phyloP scores from a whole-genome alignment of 768 basidiomycete genomes.

The Cystofilobasidium bisporidii region DNA sequence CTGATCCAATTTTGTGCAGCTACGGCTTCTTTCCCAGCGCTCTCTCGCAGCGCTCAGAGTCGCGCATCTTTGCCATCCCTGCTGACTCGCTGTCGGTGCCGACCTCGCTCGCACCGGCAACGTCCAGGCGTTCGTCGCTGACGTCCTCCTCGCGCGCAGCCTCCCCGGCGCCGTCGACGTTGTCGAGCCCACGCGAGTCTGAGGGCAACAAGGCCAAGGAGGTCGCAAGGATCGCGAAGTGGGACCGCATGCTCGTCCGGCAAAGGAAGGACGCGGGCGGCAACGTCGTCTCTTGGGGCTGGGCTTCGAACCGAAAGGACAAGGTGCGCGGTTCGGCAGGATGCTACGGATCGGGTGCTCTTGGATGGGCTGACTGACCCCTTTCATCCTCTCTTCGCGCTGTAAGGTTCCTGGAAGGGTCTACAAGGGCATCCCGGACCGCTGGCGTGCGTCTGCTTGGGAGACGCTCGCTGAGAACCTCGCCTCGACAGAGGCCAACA shows the following conservation, averaged over 20 bases:
- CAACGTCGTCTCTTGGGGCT: constrained; percentile 63
- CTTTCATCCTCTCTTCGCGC: neutral
- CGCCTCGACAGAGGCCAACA: constrained; percentile 27
- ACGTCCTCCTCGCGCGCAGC: constrained; percentile 30
- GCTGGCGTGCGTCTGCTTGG: constrained; percentile 92
- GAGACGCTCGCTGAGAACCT: constrained; percentile 56
- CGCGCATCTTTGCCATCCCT: constrained; percentile 62
- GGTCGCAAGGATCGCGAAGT: constrained; percentile 68
- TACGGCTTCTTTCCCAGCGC: constrained; percentile 82
- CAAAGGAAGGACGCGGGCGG: constrained; percentile 61
- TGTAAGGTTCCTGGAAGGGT: constrained; percentile 51
- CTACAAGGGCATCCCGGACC: constrained; percentile 93
- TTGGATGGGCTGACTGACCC: constrained; percentile 4
- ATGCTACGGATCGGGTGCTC: too few relatives aligned
- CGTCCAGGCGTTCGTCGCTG: constrained; percentile 42
- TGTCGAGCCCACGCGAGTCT: constrained; percentile 43
- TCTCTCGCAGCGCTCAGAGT: constrained; percentile 54
- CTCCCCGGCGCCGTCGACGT: constrained; percentile 43
- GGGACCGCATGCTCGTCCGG: constrained; percentile 73
- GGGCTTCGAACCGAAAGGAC: constrained; percentile 55
- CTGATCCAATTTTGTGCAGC: constrained; percentile 43
- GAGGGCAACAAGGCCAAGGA: constrained; percentile 56
- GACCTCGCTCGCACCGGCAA: constrained; percentile 41
- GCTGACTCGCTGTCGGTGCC: constrained; percentile 53
- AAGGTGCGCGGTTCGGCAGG: constrained; percentile 45